These are phyloP conservation scores for Tolypocladium cylindrosporum DNA, from an alignment of 2,329 filamentous ascomycete genomes.

Conservation along the genomic window DNA sequence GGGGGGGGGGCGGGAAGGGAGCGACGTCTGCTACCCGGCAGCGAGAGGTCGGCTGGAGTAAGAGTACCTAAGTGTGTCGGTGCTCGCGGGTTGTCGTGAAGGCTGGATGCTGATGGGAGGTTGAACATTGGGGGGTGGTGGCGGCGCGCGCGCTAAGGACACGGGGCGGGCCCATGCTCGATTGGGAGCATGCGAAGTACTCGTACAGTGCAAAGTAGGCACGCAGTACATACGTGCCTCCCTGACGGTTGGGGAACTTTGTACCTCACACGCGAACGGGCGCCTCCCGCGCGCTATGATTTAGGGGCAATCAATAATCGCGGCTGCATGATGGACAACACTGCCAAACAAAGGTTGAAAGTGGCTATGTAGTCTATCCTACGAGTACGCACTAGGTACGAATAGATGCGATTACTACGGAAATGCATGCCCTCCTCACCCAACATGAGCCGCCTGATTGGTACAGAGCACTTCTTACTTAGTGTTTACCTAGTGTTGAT, in stretches of 20 bases:
- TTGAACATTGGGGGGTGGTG: constrained; percentile 11
- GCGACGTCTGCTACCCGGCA: background rate
- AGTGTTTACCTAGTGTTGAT: background rate
- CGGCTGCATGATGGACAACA: background rate
- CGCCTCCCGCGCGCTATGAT: background rate
- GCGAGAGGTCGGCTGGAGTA: background rate
- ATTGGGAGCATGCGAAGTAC: constrained; percentile 6
- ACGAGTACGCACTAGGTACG: too few relatives aligned
- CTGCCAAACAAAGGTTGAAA: background rate
- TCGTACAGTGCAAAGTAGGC: background rate
- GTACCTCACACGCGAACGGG: background rate
- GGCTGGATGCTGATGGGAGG: constrained; percentile 12
- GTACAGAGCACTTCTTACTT: too few relatives aligned
- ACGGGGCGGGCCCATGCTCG: constrained; percentile 5
- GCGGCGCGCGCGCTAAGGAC: constrained; percentile 4
- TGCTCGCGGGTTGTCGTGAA: constrained; percentile 7
- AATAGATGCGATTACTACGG: too few relatives aligned
- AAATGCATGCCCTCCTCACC: too few relatives aligned
- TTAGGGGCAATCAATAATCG: background rate
- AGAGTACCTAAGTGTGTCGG: background rate
- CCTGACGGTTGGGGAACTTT: background rate
- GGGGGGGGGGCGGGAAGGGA: background rate
- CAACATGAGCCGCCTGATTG: too few relatives aligned
- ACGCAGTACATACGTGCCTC: background rate
- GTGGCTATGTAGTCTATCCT: background rate